These are phyloP conservation scores for Clonostachys rhizophaga DNA, from an alignment of 2,329 filamentous ascomycete genomes.

Conservation along the genomic window DNA sequence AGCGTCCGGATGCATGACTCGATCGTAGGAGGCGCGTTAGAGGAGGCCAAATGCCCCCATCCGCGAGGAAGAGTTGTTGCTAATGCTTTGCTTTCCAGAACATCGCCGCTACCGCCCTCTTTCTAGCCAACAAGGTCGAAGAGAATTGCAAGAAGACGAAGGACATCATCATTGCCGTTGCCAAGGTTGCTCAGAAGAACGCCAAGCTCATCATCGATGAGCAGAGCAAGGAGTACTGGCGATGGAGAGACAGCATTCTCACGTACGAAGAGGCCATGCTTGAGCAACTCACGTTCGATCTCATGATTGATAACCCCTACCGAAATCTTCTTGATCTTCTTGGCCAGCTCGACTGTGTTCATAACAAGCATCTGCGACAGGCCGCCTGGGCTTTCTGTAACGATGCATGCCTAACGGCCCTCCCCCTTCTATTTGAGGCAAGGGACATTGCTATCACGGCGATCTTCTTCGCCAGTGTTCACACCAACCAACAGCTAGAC, in stretches of 20 bases:
- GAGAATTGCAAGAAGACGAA: conserved; percentile 96
- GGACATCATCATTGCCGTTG: conserved; percentile 89
- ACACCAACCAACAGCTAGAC: conserved; percentile 70
- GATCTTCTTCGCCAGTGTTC: conserved; percentile 80
- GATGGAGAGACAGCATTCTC: conserved; percentile 91
- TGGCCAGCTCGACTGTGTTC: conserved; percentile 65
- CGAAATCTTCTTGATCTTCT: conserved; percentile 78
- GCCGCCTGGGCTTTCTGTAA: conserved; percentile 92
- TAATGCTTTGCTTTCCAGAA: conserved; percentile 40
- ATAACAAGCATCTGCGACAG: conserved; percentile 79
- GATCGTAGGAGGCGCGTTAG: too few species aligned
- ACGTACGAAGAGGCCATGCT: conserved; percentile 90
- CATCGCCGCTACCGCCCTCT: conserved; percentile 85
- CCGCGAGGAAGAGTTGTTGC: background rate
- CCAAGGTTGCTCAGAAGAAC: conserved; percentile 93
- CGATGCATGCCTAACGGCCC: conserved; percentile 77
- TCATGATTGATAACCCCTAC: conserved; percentile 87
- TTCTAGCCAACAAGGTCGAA: conserved; percentile 94
- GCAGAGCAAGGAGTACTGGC: conserved; percentile 97
- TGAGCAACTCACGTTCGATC: conserved; percentile 88
- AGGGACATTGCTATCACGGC: conserved; percentile 79
- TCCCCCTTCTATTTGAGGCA: conserved; percentile 77
- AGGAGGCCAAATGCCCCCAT: background rate
- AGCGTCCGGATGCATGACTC: background rate
- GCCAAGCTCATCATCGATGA: conserved; percentile 86